Base-by-base conservation (phyloP, 2,329 filamentous ascomycete genomes). In the Fusarium chuoi region DNA sequence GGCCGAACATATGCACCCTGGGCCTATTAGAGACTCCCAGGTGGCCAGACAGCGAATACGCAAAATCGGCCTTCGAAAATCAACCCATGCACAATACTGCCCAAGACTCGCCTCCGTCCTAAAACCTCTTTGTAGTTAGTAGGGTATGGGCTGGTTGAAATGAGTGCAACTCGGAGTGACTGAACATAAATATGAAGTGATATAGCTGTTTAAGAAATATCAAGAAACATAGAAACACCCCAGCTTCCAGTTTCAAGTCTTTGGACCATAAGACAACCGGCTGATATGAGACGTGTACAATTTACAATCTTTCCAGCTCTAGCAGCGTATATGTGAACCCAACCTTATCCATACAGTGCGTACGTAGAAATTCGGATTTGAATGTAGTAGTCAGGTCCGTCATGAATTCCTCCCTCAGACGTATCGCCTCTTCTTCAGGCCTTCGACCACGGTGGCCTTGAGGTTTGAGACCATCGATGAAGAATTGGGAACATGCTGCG, bases 281-380 rank as follows among this genome's bases (percentile, higher is more conserved):
- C 30, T 11, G 6, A 3, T 11, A 15, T 15, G n/a, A 17, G 0
- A 8, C 1, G 5, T 28, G 2, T 6, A 6, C 13, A 2, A 22
- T 28, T 12, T 7, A 61, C 24, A 42, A 7, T 2, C 48, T 44
- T 5, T 55, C 38, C 12, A 61, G 14, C 8, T 61, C 8, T 1
- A 61, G 17, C 3, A 61, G 28, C 12, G 30, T n/a, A 17, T 44
- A 61, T 56, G 48, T 61, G 8, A 61, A 61, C 3, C 58, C 38
- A 28, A 61, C 30, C 4, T 56, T 61, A 12, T 56, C 48, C n/a
- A 10, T 13, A 1, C 28, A 56, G 26, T 56, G 20, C 9, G 20
- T 5, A 6, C 14, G n/a, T 5, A 61, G 7, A 12, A 56, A 61
- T 13, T 44, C 28, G 9, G 20, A 4, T 17, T 56, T 42, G 5